phyloP scores from a whole-genome alignment of 192 early-diverging fungal species.

The Linnemannia hyalina region DNA sequence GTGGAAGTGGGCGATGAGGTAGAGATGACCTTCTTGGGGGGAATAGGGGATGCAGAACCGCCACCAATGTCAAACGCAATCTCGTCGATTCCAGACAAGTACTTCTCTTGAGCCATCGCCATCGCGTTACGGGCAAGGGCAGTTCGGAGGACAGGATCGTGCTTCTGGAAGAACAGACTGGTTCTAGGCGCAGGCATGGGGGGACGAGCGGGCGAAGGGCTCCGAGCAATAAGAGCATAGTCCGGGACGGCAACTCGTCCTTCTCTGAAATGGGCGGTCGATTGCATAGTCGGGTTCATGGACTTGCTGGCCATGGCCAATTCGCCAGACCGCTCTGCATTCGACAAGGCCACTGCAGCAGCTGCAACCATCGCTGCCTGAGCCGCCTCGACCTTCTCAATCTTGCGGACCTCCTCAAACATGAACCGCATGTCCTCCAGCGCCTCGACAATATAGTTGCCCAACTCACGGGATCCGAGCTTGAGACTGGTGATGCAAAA shows the following conservation, averaged over 20 bases:
- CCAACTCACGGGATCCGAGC: slow-evolving; percentile 58
- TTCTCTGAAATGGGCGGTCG: neutral
- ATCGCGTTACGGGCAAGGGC: slow-evolving; percentile 44
- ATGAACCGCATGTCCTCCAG: slow-evolving; percentile 74
- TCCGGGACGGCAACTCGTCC: neutral
- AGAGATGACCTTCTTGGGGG: neutral
- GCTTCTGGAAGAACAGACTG: slow-evolving; percentile 53
- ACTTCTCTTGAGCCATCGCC: slow-evolving; percentile 46
- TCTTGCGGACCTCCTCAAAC: slow-evolving; percentile 61
- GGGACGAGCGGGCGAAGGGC: slow-evolving; percentile 35
- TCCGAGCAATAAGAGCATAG: slow-evolving; percentile 29
- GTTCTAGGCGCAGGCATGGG: slow-evolving; percentile 38
- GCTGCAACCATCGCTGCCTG: slow-evolving; percentile 33
- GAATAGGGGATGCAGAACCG: slow-evolving; percentile 24
- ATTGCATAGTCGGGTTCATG: neutral
- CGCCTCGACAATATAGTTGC: slow-evolving; percentile 69
- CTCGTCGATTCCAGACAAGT: slow-evolving; percentile 54
- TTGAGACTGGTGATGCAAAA: slow-evolving; percentile 74
- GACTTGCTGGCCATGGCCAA: slow-evolving; percentile 11
- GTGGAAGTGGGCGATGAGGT: neutral
- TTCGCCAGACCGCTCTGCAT: slow-evolving; percentile 15
- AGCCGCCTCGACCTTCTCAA: slow-evolving; percentile 53
- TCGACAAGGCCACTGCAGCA: slow-evolving; percentile 13
- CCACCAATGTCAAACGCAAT: slow-evolving; percentile 52
- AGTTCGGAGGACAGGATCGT: slow-evolving; percentile 44